phyloP scores from a whole-genome alignment of 106 monocot genomes.

The Allium sativum region DNA sequence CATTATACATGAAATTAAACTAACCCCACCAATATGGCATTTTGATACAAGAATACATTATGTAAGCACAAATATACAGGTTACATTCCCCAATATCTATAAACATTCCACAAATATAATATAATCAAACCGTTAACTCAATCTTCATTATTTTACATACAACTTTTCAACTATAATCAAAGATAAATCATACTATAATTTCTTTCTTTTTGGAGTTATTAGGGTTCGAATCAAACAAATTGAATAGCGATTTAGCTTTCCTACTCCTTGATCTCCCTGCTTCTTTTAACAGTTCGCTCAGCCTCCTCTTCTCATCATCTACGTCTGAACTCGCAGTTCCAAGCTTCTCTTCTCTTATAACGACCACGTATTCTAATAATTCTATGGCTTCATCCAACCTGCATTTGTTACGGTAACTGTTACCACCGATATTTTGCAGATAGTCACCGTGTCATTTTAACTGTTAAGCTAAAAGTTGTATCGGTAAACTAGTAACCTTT shows the following conservation, averaged over 20 bases:
- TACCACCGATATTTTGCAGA: too few relatives aligned
- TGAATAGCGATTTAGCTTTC: conserved; percentile 40
- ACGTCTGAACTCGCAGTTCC: conserved; percentile 55
- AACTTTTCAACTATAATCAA: neutral
- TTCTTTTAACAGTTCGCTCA: conserved; percentile 42
- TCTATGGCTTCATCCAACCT: conserved; percentile 47
- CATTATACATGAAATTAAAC: too few relatives aligned
- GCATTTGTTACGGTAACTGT: neutral
- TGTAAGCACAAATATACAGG: too few relatives aligned
- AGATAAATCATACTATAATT: neutral
- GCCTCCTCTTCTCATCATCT: conserved; percentile 41
- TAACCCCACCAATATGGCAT: too few relatives aligned
- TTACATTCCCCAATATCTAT: too few relatives aligned
- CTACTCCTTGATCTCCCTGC: conserved; percentile 32
- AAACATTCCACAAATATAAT: too few relatives aligned
- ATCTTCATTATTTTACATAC: too few relatives aligned
- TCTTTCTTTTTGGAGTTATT: neutral
- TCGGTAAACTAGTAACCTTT: too few relatives aligned
- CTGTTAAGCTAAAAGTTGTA: too few relatives aligned
- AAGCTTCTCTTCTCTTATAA: conserved; percentile 39
- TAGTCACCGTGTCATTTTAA: too few relatives aligned
- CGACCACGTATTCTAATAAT: conserved; percentile 39
- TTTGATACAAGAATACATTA: too few relatives aligned
- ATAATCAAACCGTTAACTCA: too few relatives aligned
- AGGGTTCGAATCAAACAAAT: conserved; percentile 15